Evolutionary conservation across 306 rosid species (phyloP).

Genomic region (Quercus rubra): DNA sequence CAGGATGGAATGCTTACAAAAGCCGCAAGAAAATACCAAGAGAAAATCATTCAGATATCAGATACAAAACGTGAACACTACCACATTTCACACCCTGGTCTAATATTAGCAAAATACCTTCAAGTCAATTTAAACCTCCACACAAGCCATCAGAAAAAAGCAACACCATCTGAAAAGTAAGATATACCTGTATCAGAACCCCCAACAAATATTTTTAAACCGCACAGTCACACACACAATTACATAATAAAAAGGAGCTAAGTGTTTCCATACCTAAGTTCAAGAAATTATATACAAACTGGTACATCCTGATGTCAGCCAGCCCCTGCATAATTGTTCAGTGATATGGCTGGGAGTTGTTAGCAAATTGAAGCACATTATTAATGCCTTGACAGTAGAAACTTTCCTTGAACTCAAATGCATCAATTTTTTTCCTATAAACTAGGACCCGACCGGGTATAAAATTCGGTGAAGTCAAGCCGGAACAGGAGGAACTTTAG

Average conservation of each 20-base stretch:
- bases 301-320: conserved; percentile 45
- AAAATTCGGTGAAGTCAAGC: conserved; percentile 92
- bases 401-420: conserved; percentile 25
- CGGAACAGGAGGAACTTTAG: conserved; percentile 93
- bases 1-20: conserved; percentile 34
- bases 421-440: conserved; percentile 30
- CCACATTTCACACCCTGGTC: conserved; percentile 43
- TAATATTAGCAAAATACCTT: conserved; percentile 34
- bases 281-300: conserved; percentile 23
- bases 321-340: conserved; percentile 28
- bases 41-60: conserved; percentile 34
- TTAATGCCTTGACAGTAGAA: conserved; percentile 14
- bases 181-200: conserved; percentile 15
- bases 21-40: conserved; percentile 42
- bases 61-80: conserved; percentile 38
- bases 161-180: conserved; percentile 35
- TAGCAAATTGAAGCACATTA: conserved; percentile 30
- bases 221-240: neutral
- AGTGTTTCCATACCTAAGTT: conserved; percentile 45
- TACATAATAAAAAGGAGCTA: neutral
- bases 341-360: conserved; percentile 28
- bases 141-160: conserved; percentile 39
- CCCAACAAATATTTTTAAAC: neutral
- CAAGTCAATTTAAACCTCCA: conserved; percentile 44
- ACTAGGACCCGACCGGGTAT: conserved; percentile 59